Evolutionary conservation across 202 grass and related monocot species (phyloP), one percentile per base, ranked within the genome.

Genomic region (Digitaria exilis): DNA sequence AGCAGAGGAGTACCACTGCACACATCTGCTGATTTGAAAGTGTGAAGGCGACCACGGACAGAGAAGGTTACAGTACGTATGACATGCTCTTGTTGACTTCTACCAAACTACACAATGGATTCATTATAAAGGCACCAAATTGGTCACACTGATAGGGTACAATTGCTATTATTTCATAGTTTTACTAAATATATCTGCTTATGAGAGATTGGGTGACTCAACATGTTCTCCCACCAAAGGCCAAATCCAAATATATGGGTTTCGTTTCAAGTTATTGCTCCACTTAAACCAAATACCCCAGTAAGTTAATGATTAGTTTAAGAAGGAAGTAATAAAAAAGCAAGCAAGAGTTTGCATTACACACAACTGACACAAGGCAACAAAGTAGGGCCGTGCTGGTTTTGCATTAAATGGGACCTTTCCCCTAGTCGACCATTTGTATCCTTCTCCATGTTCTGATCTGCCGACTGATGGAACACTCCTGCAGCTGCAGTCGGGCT

Each of bases 361-460:
- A n/a, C n/a, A n/a, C n/a, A n/a, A n/a, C n/a, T n/a, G n/a, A n/a
- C n/a, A n/a, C 35, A 57, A 75, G 61, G n/a, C 77, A 35, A 74
- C 84, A 37, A 45, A 73, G 76, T n/a, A 34, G 58, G 68, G 3
- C 29, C 1, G 41, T 10, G 31, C 76, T 55, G 37, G 75, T 29
- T 39, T 58, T 51, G 19, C 19, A 21, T 71, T 70, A 39, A 57
- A 78, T 78, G 88, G 59, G 88, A 43, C 42, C 61, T 39, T 61
- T n/a, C 65, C n/a, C 32, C 84, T 82, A 64, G 56, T 56, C 48
- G 49, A 85, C 77, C 79, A 63, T 91, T 91, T 97, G 94, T 93
- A 88, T 18, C 49, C 79, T 97, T 96, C 84, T 71, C 48, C 78
- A 5, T 93, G 94, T 91, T 85, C 41, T 42, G 79, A 70, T 93